A percentile compares a stretch with the other conserved stretches of the same genome.
These are phyloP conservation scores for Pyrenochaeta sp. DNA, from an alignment of 2,329 filamentous ascomycete genomes.

Conservation along the genomic window DNA sequence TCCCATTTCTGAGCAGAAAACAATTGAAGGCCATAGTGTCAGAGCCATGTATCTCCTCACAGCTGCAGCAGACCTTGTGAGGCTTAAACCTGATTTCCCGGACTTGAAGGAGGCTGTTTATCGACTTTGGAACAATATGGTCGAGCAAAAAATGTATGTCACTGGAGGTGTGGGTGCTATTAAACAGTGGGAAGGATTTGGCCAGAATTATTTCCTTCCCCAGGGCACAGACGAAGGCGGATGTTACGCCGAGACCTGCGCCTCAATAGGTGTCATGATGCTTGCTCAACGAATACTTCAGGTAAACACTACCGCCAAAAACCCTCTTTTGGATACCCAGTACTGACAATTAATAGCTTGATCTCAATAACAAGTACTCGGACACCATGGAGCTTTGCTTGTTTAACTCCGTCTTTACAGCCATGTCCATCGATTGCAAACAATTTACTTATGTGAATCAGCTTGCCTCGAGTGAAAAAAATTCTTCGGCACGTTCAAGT, in stretches of 20 bases:
- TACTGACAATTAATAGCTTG: no score
- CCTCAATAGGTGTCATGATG: constrained; percentile 10
- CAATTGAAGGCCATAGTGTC: constrained; percentile 67
- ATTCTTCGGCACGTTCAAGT: constrained; percentile 60
- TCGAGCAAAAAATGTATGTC: constrained; percentile 65
- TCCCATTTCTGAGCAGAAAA: constrained; percentile 62
- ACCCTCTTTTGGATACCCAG: no score
- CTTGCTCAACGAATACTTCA: constrained; percentile 7
- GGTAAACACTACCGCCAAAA: no score
- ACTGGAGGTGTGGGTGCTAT: constrained; percentile 67
- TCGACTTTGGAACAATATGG: constrained; percentile 67
- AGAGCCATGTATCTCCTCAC: constrained; percentile 68
- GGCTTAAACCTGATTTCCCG: no score
- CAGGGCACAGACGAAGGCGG: constrained; percentile 67
- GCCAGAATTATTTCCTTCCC: constrained; percentile 63
- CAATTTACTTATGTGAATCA: constrained; percentile 69
- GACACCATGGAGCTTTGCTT: constrained; percentile 68
- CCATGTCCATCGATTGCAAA: constrained; percentile 63
- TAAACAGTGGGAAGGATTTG: constrained; percentile 68
- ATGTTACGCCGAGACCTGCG: constrained; percentile 69
- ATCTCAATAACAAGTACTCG: constrained; percentile 61
- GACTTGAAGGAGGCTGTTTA: constrained; percentile 48
- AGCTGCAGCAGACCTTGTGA: constrained; percentile 58
- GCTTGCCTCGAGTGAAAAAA: constrained; percentile 60
- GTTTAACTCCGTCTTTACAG: constrained; percentile 66